Evolutionary conservation across 805 yeast genomes (phyloP), one percentile per base, ranked within the genome.

Genomic region (Ogataea pignaliae): DNA sequence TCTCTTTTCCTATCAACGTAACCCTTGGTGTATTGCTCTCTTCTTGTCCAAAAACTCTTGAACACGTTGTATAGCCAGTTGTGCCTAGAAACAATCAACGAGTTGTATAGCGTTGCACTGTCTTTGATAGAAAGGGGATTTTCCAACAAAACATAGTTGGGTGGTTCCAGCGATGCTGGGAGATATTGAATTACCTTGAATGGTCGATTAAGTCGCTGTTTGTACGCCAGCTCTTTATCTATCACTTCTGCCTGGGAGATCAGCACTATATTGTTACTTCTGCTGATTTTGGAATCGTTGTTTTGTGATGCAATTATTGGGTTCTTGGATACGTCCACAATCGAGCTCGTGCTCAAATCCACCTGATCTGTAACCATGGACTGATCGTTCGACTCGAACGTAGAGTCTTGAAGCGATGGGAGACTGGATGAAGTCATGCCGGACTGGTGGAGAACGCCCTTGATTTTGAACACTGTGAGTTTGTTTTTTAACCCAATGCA

Each of bases 21-120:
- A 60, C 71, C 60, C 68, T 78, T 43, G 71, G 49, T 81, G 75
- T 43, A 81, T 63, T 46, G 80, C 28, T 66, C 70, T 43, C 65
- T 59, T 45, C 68, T 55, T 2, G 68, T 64, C 96, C 97, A 91
- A 54, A 81, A 88, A 38, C 84, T 70, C 46, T 78, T 79, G 56
- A 91, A 89, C 74, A 88, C 78, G 31, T 75, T 74, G 63, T 81
- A 57, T 48, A 83, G 60, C 86, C 87, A 77, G 35, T 81, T 69
- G 50, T 74, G 75, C 32, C 98, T 69, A 0, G 97, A 90, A 33
- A 78, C 76, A 56, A 85, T 73, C 43, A 90, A 63, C 0, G 97
- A 81, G 29, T 79, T 73, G 56, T 85, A 84, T 9, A 86, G 59
- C 0, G 84, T 84, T 0, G 87, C 88, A 38, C 88, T 74, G 54